A percentile compares a stretch with the other conserved stretches of the same genome.
phyloP scores from a whole-genome alignment of 1,284 basidiomycete species.

The Moesziomyces sp. region DNA sequence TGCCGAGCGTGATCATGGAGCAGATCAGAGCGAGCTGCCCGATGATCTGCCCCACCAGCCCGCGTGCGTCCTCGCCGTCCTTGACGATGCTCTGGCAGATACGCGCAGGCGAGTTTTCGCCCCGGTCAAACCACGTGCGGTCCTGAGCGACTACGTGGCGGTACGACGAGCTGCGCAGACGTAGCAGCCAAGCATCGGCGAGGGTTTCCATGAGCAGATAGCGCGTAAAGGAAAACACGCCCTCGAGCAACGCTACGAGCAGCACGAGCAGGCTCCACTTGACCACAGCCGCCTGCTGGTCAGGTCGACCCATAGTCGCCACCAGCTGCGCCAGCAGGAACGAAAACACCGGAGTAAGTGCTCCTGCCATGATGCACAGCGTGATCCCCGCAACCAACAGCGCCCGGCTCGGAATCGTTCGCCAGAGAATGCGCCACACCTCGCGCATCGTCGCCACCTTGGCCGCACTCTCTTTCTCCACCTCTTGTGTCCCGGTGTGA shows the following conservation, averaged over 20 bases:
- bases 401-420: conserved; percentile 80
- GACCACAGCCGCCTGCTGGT: conserved; percentile 71
- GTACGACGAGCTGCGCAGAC: conserved; percentile 76
- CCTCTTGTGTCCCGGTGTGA: background rate
- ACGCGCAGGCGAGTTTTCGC: conserved; percentile 73
- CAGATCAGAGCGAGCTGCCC: conserved; percentile 77
- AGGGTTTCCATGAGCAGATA: conserved; percentile 72
- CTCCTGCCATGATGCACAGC: conserved; percentile 74
- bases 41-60: conserved; percentile 80
- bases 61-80: conserved; percentile 88
- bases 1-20: conserved; percentile 83
- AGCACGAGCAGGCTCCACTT: conserved; percentile 70
- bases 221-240: conserved; percentile 78
- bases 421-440: conserved; percentile 72
- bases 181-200: conserved; percentile 80
- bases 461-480: background rate
- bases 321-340: conserved; percentile 85
- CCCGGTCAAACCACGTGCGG: conserved; percentile 86
- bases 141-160: conserved; percentile 80
- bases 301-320: conserved; percentile 73
- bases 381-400: conserved; percentile 77
- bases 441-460: conserved; percentile 12
- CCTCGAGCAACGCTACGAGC: conserved; percentile 79
- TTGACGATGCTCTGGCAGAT: conserved; percentile 86
- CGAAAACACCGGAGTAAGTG: conserved; percentile 90